These are phyloP conservation scores for Fagopyrum tataricum DNA, from an alignment of 148 eudicot genomes.

Conservation along the genomic window DNA sequence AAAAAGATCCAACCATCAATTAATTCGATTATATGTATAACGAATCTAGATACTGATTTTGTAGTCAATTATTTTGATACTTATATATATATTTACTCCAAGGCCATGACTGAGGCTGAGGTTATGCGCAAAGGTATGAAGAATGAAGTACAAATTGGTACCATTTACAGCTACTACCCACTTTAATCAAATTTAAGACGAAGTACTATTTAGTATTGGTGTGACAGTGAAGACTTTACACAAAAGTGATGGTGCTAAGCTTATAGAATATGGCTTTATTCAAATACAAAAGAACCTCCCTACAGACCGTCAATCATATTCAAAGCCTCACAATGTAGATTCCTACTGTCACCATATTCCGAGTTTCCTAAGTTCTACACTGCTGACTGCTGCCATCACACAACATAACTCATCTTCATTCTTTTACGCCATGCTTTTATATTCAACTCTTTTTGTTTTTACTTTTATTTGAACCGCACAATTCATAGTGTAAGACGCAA, in stretches of 20 bases:
- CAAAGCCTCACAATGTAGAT: not conserved
- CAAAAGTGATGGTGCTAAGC: not conserved
- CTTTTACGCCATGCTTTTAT: too few relatives aligned
- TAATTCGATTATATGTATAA: not conserved
- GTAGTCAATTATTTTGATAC: not conserved
- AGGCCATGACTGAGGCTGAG: not conserved
- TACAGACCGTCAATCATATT: conserved; percentile 2
- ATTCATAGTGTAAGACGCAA: too few relatives aligned
- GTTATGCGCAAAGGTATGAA: conserved; percentile 1
- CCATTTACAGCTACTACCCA: conserved; percentile 5
- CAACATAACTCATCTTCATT: too few relatives aligned
- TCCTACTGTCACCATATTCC: conserved; percentile 2
- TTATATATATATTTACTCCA: not conserved
- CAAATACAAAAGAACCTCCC: not conserved
- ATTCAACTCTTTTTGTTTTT: too few relatives aligned
- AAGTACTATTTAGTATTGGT: not conserved
- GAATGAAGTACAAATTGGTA: not conserved
- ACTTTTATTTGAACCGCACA: too few relatives aligned
- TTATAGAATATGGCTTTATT: conserved; percentile 1
- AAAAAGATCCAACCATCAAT: not conserved
- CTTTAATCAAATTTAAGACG: not conserved
- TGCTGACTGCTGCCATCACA: too few relatives aligned
- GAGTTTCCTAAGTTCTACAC: not conserved
- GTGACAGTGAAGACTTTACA: not conserved
- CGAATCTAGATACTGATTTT: not conserved